phyloP scores from a whole-genome alignment of 208 protist genomes.

The Crithidia acanthocephali region DNA sequence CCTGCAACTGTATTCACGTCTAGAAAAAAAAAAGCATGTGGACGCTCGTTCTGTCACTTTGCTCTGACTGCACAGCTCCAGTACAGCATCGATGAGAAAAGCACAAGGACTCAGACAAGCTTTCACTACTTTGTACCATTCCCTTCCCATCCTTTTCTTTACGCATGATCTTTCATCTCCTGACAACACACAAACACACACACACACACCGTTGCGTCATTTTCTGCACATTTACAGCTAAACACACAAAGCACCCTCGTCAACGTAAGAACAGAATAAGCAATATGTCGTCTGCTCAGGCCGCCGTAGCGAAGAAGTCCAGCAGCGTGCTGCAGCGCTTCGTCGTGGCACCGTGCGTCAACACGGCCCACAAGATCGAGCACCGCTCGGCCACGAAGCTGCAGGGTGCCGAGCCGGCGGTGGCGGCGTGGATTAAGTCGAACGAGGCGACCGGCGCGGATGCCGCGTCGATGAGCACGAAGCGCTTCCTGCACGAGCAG shows the following conservation, averaged over 20 bases:
- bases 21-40: too few species aligned
- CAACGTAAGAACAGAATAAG: background rate
- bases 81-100: too few species aligned
- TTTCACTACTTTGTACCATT: too few species aligned
- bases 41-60: too few species aligned
- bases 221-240: too few species aligned
- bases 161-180: too few species aligned
- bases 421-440: conserved; percentile 50
- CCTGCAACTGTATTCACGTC: too few species aligned
- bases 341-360: conserved; percentile 58
- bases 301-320: conserved; percentile 31
- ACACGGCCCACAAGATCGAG: conserved; percentile 70
- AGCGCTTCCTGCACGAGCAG: conserved; percentile 71
- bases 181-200: too few species aligned
- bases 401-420: conserved; percentile 36
- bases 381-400: conserved; percentile 56
- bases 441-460: conserved; percentile 68
- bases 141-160: too few species aligned
- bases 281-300: conserved; percentile 39
- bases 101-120: too few species aligned
- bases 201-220: too few species aligned
- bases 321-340: conserved; percentile 28
- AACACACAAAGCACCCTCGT: background rate
- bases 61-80: too few species aligned
- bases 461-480: conserved; percentile 64